These are phyloP conservation scores for Cladochytrium replicatum DNA, from an alignment of 192 early-diverging fungal species.

Conservation along the genomic window DNA sequence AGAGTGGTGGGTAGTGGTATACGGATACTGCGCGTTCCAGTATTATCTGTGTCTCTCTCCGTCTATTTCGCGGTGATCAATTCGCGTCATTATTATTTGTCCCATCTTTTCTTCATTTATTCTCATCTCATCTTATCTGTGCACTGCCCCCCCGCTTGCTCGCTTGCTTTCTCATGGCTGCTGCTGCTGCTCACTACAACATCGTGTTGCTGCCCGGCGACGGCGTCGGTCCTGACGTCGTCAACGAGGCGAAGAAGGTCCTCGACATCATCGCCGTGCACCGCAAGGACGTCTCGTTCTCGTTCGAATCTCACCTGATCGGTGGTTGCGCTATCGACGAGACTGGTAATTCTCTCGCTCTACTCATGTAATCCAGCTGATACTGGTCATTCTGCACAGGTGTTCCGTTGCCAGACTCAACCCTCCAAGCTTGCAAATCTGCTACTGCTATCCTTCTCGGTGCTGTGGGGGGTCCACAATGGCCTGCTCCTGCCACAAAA, in stretches of 20 bases:
- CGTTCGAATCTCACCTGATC: conserved; percentile 73
- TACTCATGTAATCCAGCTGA: neutral
- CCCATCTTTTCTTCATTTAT: too few relatives aligned
- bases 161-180: too few relatives aligned
- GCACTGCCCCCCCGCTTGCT: too few relatives aligned
- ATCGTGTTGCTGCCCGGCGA: conserved; percentile 84
- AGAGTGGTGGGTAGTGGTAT: too few relatives aligned
- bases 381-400: conserved; percentile 12
- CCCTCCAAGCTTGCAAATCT: conserved; percentile 67
- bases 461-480: conserved; percentile 96
- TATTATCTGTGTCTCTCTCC: too few relatives aligned
- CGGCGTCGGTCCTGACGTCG: conserved; percentile 93
- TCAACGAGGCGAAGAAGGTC: conserved; percentile 80
- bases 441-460: conserved; percentile 92
- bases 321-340: conserved; percentile 89
- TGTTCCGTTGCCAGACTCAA: conserved; percentile 68
- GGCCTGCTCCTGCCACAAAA: conserved; percentile 63
- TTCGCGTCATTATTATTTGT: too few relatives aligned
- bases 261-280: conserved; percentile 65
- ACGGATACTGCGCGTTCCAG: too few relatives aligned
- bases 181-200: conserved; percentile 8
- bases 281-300: conserved; percentile 51
- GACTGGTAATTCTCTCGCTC: conserved; percentile 42
- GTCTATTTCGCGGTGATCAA: too few relatives aligned
- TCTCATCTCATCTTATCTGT: too few relatives aligned